These are phyloP conservation scores for Bacterosira constricta DNA, from an alignment of 108 stramenopile genomes.

Conservation along the genomic window DNA sequence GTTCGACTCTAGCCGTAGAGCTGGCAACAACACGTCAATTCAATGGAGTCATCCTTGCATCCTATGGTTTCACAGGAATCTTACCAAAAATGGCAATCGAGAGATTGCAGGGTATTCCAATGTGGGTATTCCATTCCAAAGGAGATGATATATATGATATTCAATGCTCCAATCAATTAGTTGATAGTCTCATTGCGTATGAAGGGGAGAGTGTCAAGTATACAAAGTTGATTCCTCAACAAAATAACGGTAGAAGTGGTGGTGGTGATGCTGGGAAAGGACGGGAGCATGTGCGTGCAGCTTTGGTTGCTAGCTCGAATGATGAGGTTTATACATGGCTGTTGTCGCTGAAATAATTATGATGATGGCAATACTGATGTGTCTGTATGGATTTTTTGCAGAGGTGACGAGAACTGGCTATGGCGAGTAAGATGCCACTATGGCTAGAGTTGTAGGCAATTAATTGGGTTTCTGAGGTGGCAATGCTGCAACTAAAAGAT, in stretches of 20 bases:
- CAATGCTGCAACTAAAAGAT: no score
- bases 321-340: conserved; percentile 42
- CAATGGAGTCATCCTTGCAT: conserved; percentile 56
- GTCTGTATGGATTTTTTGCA: no score
- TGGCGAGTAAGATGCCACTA: no score
- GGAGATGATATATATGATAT: conserved; percentile 66
- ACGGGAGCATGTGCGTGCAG: conserved; percentile 39
- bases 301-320: conserved; percentile 34
- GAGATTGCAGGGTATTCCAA: conserved; percentile 57
- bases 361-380: no score
- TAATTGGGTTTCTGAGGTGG: no score
- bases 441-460: no score
- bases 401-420: no score
- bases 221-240: conserved; percentile 40
- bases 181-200: conserved; percentile 36
- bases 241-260: no score
- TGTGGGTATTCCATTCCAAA: conserved; percentile 83
- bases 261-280: neutral
- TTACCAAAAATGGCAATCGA: conserved; percentile 67
- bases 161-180: conserved; percentile 34
- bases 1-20: conserved; percentile 81
- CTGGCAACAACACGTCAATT: conserved; percentile 75
- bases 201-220: conserved; percentile 32
- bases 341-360: neutral
- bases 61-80: conserved; percentile 77